Base-by-base conservation (phyloP, 2,329 filamentous ascomycete genomes). In the Botrytis deweyae region DNA sequence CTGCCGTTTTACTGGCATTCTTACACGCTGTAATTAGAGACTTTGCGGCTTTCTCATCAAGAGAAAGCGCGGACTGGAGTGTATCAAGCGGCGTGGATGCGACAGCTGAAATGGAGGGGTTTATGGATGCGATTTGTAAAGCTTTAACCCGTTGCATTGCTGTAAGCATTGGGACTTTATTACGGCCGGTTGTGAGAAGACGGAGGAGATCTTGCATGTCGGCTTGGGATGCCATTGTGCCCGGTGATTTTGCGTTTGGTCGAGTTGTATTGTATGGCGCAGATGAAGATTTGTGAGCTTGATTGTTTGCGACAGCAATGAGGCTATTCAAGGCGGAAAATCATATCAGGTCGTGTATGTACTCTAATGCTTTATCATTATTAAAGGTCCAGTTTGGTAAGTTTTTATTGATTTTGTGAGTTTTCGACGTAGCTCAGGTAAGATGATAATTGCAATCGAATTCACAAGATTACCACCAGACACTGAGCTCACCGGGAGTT, bases 161-260 rank as follows among this genome's bases (percentile, higher is more conserved):
- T 71, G 86, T 85, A 81, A 90, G 84, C 82, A 90, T 88, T 5
- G 88, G 83, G 70, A 89, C 82, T 78, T 88, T 90, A 71, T 88
- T 87, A 33, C 80, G 79, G 14, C 80, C 80, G 65, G 86, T 84
- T 5, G 87, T 90, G 77, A 91, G 82, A 72, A 90, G 84, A 65
- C 88, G 88, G 71, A 91, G 83, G 25, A 91, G 85, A 78, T 89
- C 88, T 77, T 90, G 88, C 36, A 91, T 81, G 76, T 91, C 88
- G 1, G 86, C 29, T 36, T 70, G 68, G 16, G 68, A 70, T 3
- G 70, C 52, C 70, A 72, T 72, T 9, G 40, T 66, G 25, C 20
- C 44, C 12, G 29, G 8, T 42, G 6, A 8, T 29, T 25, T 58
- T 58, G n/a, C 52, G 52, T 58, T 29, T 58, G 14, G n/a, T 18